A percentile compares a stretch with the other conserved stretches of the same genome.
phyloP scores from a whole-genome alignment of 805 yeast genomes.

The Blastobotrys peoriensis region DNA sequence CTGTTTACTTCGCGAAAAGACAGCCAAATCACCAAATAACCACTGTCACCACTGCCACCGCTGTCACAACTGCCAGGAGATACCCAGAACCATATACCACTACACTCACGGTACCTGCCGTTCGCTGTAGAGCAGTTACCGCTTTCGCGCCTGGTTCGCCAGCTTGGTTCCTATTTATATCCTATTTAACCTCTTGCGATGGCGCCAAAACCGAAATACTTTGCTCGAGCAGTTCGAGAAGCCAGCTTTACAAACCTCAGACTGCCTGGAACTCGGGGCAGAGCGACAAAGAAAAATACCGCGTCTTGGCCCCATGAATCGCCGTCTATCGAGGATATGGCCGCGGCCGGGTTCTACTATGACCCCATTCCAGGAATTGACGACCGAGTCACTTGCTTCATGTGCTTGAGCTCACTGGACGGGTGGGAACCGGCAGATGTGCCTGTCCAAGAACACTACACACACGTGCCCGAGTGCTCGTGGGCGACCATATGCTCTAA shows the following conservation, averaged over 20 bases:
- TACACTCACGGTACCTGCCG: too few species aligned
- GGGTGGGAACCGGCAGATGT: conserved; percentile 53
- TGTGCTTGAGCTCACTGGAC: conserved; percentile 49
- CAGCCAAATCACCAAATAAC: too few species aligned
- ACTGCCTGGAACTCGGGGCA: conserved; percentile 13
- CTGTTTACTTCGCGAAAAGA: too few species aligned
- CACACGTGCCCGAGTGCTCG: conserved; percentile 32
- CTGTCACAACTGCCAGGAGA: too few species aligned
- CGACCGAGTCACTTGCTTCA: conserved; percentile 53
- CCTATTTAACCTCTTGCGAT: too few species aligned
- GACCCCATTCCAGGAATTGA: conserved; percentile 42
- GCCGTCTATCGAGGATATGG: conserved; percentile 35
- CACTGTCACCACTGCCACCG: too few species aligned
- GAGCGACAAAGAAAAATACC: conserved; percentile 15
- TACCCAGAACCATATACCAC: too few species aligned
- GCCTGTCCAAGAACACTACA: conserved; percentile 45
- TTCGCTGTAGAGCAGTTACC: too few species aligned
- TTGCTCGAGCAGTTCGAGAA: conserved; percentile 14
- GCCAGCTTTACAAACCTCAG: conserved; percentile 12
- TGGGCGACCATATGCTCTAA: conserved; percentile 27
- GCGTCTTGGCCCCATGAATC: conserved; percentile 23
- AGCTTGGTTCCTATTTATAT: too few species aligned
- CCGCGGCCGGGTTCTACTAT: conserved; percentile 56
- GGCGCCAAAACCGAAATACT: conserved; percentile 6
- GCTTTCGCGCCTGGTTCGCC: too few species aligned